phyloP scores from a whole-genome alignment of 192 early-diverging fungal genomes.

The Umbelopsis isabellina region DNA sequence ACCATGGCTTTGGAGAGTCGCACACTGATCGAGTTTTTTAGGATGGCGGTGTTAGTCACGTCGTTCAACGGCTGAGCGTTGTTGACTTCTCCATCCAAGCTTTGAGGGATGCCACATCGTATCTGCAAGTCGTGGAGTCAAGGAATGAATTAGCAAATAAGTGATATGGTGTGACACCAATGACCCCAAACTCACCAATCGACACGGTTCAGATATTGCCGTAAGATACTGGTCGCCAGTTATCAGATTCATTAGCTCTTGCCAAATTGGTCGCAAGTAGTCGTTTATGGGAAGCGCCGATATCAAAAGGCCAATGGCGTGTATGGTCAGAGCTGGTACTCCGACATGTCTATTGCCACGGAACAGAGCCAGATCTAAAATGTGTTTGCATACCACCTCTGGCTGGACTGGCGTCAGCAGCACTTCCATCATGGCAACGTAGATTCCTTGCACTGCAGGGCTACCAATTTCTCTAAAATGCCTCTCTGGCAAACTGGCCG shows the following conservation, averaged over 20 bases:
- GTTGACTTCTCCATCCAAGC: slow-evolving; percentile 43
- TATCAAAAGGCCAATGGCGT: slow-evolving; percentile 48
- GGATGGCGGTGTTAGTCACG: slow-evolving; percentile 27
- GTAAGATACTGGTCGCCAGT: slow-evolving; percentile 39
- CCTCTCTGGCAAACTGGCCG: slow-evolving; percentile 52
- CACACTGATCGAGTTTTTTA: slow-evolving; percentile 36
- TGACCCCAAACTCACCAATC: slow-evolving; percentile 39
- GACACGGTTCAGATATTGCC: slow-evolving; percentile 46
- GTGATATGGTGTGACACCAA: neutral
- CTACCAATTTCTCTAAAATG: slow-evolving; percentile 66
- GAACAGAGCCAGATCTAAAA: slow-evolving; percentile 48
- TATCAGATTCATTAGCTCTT: slow-evolving; percentile 48
- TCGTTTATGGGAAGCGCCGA: slow-evolving; percentile 45
- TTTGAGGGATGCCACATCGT: slow-evolving; percentile 39
- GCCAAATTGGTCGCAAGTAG: slow-evolving; percentile 49
- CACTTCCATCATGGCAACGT: slow-evolving; percentile 53
- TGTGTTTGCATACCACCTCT: slow-evolving; percentile 40
- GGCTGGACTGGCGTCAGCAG: slow-evolving; percentile 46
- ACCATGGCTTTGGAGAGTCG: slow-evolving; percentile 48
- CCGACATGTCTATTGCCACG: slow-evolving; percentile 41
- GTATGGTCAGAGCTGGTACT: slow-evolving; percentile 45
- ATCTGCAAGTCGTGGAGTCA: slow-evolving; percentile 16
- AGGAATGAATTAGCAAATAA: neutral
- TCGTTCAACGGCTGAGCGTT: slow-evolving; percentile 36
- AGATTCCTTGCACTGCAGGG: slow-evolving; percentile 60